These are phyloP conservation scores for Annona cherimola DNA, from an alignment of 164 flowering plant genomes.

Conservation along the genomic window DNA sequence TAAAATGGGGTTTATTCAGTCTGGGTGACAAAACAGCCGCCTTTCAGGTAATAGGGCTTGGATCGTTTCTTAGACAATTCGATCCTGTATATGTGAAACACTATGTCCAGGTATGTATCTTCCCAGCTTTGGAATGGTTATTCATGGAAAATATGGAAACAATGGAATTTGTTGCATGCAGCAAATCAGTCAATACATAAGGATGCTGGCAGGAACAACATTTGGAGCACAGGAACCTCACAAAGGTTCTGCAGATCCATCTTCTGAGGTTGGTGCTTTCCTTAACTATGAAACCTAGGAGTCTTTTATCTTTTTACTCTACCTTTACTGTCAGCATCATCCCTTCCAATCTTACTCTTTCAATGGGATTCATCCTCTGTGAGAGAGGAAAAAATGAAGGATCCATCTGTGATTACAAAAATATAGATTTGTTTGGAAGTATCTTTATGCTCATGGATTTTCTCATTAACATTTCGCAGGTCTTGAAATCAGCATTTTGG, in stretches of 20 bases:
- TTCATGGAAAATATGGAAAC: not conserved
- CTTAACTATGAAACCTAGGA: not conserved
- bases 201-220: conserved; percentile 12
- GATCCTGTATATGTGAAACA: conserved; percentile 13
- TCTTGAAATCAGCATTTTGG: conserved; percentile 20
- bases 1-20: not conserved
- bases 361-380: too few relatives aligned
- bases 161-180: conserved; percentile 10
- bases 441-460: not conserved
- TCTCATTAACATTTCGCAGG: conserved; percentile 15
- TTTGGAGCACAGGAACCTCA: conserved; percentile 15
- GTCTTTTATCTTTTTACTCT: too few relatives aligned
- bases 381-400: too few relatives aligned
- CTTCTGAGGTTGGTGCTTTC: conserved; percentile 19
- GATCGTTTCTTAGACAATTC: conserved; percentile 26
- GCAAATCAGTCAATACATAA: conserved; percentile 27
- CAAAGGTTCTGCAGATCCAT: conserved; percentile 13
- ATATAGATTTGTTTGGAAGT: not conserved
- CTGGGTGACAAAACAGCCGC: not conserved
- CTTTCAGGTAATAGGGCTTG: conserved; percentile 23
- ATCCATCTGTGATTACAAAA: too few relatives aligned
- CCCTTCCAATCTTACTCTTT: too few relatives aligned
- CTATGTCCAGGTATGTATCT: conserved; percentile 21
- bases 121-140: not conserved
- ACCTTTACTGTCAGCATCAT: too few relatives aligned